A percentile compares a stretch with the other conserved stretches of the same genome.
Evolutionary conservation across 345 rosid species (phyloP).

Genomic region (Kernera saxatilis): DNA sequence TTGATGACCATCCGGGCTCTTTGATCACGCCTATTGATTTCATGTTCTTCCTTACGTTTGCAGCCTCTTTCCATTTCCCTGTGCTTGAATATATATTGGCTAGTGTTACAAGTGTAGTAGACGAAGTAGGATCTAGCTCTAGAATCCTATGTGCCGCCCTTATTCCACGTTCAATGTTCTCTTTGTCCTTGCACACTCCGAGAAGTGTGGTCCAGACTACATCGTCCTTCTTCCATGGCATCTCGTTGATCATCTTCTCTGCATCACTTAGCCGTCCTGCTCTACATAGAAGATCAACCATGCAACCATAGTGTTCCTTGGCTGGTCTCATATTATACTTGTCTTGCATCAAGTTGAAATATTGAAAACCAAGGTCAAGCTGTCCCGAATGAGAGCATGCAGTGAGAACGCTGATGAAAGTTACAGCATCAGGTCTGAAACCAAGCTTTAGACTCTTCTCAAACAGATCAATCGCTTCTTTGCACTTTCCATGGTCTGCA

Average conservation of each 20-base stretch:
- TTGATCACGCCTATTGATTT: slow-evolving; percentile 67
- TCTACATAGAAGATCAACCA: slow-evolving; percentile 83
- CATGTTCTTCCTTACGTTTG: slow-evolving; percentile 60
- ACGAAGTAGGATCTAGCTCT: slow-evolving; percentile 64
- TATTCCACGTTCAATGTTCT: slow-evolving; percentile 61
- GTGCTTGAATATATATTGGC: slow-evolving; percentile 67
- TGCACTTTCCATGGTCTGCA: slow-evolving; percentile 82
- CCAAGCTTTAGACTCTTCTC: slow-evolving; percentile 50
- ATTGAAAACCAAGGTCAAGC: slow-evolving; percentile 67
- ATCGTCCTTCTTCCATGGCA: slow-evolving; percentile 65
- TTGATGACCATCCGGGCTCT: slow-evolving; percentile 88
- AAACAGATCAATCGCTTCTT: slow-evolving; percentile 67
- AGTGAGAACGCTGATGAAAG: slow-evolving; percentile 74
- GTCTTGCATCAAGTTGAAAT: slow-evolving; percentile 58
- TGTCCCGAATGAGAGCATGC: slow-evolving; percentile 85
- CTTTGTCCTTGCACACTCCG: slow-evolving; percentile 56
- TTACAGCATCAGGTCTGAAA: slow-evolving; percentile 66
- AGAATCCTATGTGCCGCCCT: slow-evolving; percentile 60
- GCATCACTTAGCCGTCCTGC: slow-evolving; percentile 72
- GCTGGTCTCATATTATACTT: slow-evolving; percentile 45
- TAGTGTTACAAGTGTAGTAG: slow-evolving; percentile 67
- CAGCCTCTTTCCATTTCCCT: slow-evolving; percentile 82
- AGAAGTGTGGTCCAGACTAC: slow-evolving; percentile 88
- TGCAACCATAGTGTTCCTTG: slow-evolving; percentile 88
- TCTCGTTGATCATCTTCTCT: slow-evolving; percentile 59